Evolutionary conservation across 2,329 filamentous ascomycete genomes (phyloP).

Genomic region (Botrytis cinerea): DNA sequence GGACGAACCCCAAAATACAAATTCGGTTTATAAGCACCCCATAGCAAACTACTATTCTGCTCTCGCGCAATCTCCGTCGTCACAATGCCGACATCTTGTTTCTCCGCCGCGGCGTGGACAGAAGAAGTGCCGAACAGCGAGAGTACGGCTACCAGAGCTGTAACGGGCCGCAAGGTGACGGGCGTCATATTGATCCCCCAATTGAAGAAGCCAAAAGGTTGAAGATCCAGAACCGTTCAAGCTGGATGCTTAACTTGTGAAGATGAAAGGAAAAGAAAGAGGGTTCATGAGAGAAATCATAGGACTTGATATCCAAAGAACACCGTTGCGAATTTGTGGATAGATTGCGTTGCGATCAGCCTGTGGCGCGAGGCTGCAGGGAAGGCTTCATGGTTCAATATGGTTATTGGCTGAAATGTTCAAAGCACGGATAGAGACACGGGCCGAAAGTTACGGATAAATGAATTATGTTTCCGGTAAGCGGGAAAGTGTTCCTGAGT

Average conservation of each 20-base stretch:
- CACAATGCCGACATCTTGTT: slow-evolving; percentile 34
- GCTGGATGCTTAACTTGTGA: slow-evolving; percentile 32
- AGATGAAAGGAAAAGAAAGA: slow-evolving; percentile 15
- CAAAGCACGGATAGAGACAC: slow-evolving; percentile 10
- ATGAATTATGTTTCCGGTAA: slow-evolving; percentile 13
- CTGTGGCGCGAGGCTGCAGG: slow-evolving; percentile 38
- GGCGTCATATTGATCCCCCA: slow-evolving; percentile 33
- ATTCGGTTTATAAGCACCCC: slow-evolving; percentile 94
- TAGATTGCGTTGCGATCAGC: slow-evolving; percentile 31
- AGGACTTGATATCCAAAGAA: slow-evolving; percentile 19
- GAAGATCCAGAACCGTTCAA: slow-evolving; percentile 4
- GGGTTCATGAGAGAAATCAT: background rate
- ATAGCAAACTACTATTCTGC: slow-evolving; percentile 84
- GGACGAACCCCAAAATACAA: slow-evolving; percentile 91
- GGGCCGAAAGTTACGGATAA: slow-evolving; percentile 22
- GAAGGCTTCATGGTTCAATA: slow-evolving; percentile 11
- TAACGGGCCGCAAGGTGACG: slow-evolving; percentile 26
- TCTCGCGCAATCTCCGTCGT: slow-evolving; percentile 43
- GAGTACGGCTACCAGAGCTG: slow-evolving; percentile 30
- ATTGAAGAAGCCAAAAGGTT: slow-evolving; percentile 23
- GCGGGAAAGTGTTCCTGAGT: slow-evolving; percentile 15
- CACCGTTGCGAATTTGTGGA: slow-evolving; percentile 30
- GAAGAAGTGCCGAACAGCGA: slow-evolving; percentile 9
- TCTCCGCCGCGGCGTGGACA: slow-evolving; percentile 32
- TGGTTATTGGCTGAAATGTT: background rate